Percentiles rank a stretch among this genome's conserved stretches.
These are phyloP conservation scores for Vitis vinifera DNA, from an alignment of 164 flowering plant species.

Conservation along the genomic window DNA sequence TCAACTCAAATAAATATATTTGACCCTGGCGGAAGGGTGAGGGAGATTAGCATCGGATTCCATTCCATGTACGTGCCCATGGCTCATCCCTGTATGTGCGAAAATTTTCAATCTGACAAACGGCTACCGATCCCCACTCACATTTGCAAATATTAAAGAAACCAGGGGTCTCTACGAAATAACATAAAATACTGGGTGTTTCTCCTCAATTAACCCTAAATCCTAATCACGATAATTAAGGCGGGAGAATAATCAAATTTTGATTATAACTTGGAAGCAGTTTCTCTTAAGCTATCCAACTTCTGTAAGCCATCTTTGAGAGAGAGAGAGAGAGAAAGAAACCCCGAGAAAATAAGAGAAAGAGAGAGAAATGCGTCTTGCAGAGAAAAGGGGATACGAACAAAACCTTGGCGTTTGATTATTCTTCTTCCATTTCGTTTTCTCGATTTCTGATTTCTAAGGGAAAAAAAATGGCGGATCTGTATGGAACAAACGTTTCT, in stretches of 20 bases:
- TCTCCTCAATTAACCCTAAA: not conserved
- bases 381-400: not conserved
- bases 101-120: not conserved
- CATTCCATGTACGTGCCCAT: too few species aligned
- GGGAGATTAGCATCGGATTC: too few species aligned
- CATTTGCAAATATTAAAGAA: too few species aligned
- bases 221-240: conserved; percentile 14
- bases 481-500: conserved; percentile 32
- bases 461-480: conserved; percentile 39
- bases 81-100: too few species aligned
- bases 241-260: conserved; percentile 37
- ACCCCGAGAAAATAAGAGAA: not conserved
- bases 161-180: not conserved
- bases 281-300: too few species aligned
- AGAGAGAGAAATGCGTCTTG: not conserved
- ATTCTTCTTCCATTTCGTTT: not conserved
- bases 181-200: not conserved
- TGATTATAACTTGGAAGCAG: not conserved
- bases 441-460: not conserved
- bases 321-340: not conserved
- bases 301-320: not conserved
- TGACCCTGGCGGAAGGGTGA: too few species aligned
- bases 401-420: not conserved
- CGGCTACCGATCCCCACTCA: not conserved
- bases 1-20: too few species aligned